phyloP scores from a whole-genome alignment of 225 moss, liverwort and hornwort species.

The Climacium dendroides region DNA sequence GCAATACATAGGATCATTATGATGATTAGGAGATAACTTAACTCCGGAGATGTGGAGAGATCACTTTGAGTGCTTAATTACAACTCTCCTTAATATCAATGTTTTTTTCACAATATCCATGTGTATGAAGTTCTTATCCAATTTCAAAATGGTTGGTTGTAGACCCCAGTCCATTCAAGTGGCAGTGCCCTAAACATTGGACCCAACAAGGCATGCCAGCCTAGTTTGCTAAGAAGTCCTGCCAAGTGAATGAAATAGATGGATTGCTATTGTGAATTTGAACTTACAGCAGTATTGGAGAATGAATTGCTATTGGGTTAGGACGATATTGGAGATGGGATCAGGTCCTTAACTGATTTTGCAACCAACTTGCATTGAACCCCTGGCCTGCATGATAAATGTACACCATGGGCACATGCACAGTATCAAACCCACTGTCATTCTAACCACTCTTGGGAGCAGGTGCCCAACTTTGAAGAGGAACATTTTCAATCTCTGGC shows the following conservation, averaged over 20 bases:
- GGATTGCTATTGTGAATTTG: too few species aligned
- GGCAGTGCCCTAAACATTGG: background rate
- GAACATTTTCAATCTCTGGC: background rate
- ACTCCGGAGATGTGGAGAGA: background rate
- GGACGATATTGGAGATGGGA: background rate
- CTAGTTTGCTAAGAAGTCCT: background rate
- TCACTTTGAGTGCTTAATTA: background rate
- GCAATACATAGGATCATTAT: background rate
- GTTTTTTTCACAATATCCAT: too few species aligned
- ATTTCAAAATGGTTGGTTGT: background rate
- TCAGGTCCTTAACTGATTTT: background rate
- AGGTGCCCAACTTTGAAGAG: background rate
- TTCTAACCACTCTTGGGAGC: background rate
- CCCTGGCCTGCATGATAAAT: background rate
- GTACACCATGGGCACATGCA: background rate
- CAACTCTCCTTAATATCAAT: background rate
- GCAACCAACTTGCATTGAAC: background rate
- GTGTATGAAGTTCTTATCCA: background rate
- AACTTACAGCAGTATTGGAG: background rate
- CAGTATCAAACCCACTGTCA: background rate
- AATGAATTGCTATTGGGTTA: background rate
- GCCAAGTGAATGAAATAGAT: background rate
- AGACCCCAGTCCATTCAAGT: background rate
- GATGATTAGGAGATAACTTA: background rate
- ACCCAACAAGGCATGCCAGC: background rate